Evolutionary conservation across 768 basidiomycete genomes (phyloP), one percentile per base, ranked within the genome.

Genomic region (Coprinopsis cinerea): DNA sequence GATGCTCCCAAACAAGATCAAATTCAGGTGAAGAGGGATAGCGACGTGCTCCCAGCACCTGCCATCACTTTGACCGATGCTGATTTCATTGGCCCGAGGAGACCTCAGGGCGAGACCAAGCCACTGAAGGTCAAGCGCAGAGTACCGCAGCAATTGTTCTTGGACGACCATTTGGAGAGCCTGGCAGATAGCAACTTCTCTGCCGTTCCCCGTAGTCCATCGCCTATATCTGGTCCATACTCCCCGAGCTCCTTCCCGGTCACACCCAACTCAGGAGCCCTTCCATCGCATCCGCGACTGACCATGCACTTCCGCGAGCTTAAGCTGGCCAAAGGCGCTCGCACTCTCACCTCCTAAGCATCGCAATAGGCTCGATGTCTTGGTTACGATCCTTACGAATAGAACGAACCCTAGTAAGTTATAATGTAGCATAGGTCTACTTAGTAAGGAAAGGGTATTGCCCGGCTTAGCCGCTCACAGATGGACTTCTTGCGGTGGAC

Each of bases 181-280:
- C 20, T 45, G 25, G 14, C 23, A n/a, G 51, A 52, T 20, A 48
- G 30, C 22, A 58, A 55, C 20, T 41, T 58, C 17, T 58, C 61
- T 30, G 59, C 55, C n/a, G 57, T 61, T 3, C 64, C 66, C 5
- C 54, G 64, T 14, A 54, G 60, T 11, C 61, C 62, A 18, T 61
- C 63, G 15, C 60, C 57, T 2, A 42, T 52, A 6, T 14, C 47
- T 56, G 17, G 49, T 48, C 18, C 47, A 41, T 23, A 42, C 23
- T 57, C 51, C 9, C 55, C 42, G 26, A 32, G 53, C 15, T 55
- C 56, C 13, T 48, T 65, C 36, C 61, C 63, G 11, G 43, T 58
- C 14, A 58, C 63, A 13, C 64, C 65, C 6, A 57, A 55, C 32
- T 56, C 62, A 13, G 57, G 54, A 4, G 35, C 51, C 17, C 51